Percentiles rank a stretch among this genome's conserved stretches.
phyloP scores from a whole-genome alignment of 1,284 basidiomycete species.

The Ustilago nuda region DNA sequence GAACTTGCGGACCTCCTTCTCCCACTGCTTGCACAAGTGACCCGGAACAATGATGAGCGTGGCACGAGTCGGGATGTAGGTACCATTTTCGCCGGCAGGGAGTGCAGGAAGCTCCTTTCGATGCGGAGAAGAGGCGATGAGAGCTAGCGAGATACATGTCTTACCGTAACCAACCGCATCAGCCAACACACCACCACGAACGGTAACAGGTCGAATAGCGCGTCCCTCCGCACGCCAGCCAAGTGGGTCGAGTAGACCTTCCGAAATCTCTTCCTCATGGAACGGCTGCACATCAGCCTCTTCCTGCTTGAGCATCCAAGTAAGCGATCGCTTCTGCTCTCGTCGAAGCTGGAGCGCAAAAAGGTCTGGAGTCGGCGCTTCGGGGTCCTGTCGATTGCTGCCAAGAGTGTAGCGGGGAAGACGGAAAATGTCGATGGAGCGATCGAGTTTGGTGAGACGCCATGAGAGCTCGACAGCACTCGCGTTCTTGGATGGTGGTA shows the following conservation, averaged over 20 bases:
- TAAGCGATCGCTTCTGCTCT: slow-evolving; percentile 88
- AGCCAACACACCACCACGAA: slow-evolving; percentile 91
- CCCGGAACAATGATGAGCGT: slow-evolving; percentile 89
- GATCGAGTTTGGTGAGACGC: slow-evolving; percentile 83
- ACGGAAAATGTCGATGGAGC: slow-evolving; percentile 71
- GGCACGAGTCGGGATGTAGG: slow-evolving; percentile 81
- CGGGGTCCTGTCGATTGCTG: slow-evolving; percentile 82
- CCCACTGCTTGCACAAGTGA: slow-evolving; percentile 90
- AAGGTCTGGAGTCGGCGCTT: slow-evolving; percentile 81
- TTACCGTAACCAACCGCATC: slow-evolving; percentile 97
- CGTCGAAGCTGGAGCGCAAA: slow-evolving; percentile 77
- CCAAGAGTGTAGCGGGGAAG: slow-evolving; percentile 75
- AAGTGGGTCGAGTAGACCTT: slow-evolving; percentile 84
- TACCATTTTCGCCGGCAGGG: slow-evolving; percentile 77
- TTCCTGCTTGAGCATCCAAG: slow-evolving; percentile 92
- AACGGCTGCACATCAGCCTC: slow-evolving; percentile 74
- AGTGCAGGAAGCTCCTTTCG: slow-evolving; percentile 31
- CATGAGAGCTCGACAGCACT: slow-evolving; percentile 74
- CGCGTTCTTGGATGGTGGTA: slow-evolving; percentile 74
- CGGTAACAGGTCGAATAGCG: slow-evolving; percentile 79
- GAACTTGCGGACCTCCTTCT: slow-evolving; percentile 86
- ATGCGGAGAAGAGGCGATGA: slow-evolving; percentile 69
- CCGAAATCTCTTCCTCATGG: slow-evolving; percentile 91
- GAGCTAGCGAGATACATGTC: slow-evolving; percentile 90
- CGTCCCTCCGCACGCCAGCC: slow-evolving; percentile 94